Percentiles rank a stretch among this genome's conserved stretches.
phyloP scores from a whole-genome alignment of 192 early-diverging fungal species.

The Podila epicladia region DNA sequence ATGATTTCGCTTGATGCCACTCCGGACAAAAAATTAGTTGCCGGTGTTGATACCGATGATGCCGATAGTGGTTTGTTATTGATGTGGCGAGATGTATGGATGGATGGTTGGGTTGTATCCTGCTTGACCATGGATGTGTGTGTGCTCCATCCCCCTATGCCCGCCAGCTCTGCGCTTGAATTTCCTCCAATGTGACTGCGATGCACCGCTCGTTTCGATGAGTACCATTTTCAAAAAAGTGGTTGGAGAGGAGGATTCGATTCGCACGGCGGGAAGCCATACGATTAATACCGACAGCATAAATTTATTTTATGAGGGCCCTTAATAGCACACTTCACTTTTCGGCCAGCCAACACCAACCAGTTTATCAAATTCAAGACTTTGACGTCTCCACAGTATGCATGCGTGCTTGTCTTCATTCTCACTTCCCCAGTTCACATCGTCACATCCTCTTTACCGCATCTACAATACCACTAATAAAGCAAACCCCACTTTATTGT shows the following conservation, averaged over 20 bases:
- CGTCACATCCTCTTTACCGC: too few relatives aligned
- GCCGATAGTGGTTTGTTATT: too few relatives aligned
- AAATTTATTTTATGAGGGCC: not conserved
- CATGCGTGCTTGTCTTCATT: not conserved
- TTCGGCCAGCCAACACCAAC: not conserved
- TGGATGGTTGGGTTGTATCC: slow-evolving; percentile 10
- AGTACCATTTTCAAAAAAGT: slow-evolving; percentile 10
- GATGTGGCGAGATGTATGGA: slow-evolving; percentile 5
- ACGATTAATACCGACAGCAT: not conserved
- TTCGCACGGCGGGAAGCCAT: not conserved
- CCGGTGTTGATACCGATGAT: too few relatives aligned
- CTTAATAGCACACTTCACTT: not conserved
- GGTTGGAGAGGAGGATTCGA: slow-evolving; percentile 12
- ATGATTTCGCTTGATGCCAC: not conserved
- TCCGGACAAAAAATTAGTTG: too few relatives aligned
- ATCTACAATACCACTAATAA: not conserved
- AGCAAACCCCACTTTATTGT: not conserved
- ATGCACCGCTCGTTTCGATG: not conserved
- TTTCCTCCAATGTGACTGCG: not conserved
- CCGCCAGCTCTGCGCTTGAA: not conserved
- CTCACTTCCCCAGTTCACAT: too few relatives aligned
- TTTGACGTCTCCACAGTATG: not conserved
- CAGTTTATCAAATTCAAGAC: not conserved
- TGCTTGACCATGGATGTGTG: not conserved
- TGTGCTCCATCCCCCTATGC: not conserved